These are phyloP conservation scores for Citrus sp. DNA, from an alignment of 345 rosid species.

Conservation along the genomic window DNA sequence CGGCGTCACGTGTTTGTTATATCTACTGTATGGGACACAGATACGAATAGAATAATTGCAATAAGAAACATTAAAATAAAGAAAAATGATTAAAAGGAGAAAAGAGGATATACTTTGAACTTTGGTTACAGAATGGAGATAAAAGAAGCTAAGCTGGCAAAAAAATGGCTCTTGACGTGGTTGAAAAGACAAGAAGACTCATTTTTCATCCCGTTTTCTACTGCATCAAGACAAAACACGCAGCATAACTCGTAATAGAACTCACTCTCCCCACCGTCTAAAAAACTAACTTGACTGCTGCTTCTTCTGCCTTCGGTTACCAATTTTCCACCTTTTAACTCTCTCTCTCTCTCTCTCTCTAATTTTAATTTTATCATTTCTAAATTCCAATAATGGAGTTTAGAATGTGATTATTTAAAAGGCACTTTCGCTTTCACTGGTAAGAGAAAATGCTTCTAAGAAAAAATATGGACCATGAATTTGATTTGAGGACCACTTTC, in stretches of 20 bases:
- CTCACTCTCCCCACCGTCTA: not conserved
- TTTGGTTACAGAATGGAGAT: not conserved
- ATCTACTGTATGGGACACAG: not conserved
- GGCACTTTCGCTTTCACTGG: not conserved
- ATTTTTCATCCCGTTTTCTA: not conserved
- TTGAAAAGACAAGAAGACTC: not conserved
- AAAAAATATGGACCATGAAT: not conserved
- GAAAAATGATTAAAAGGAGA: not conserved
- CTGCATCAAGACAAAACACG: not conserved
- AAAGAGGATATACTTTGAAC: not conserved
- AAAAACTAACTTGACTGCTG: not conserved
- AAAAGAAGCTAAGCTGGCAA: not conserved
- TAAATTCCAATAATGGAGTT: too few relatives aligned
- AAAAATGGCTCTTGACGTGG: not conserved
- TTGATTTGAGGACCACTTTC: not conserved
- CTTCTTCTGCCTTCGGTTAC: not conserved
- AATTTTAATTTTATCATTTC: not conserved
- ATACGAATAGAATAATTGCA: not conserved
- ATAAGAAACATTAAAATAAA: not conserved
- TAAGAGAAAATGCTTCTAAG: not conserved
- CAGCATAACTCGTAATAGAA: not conserved
- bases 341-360: too few relatives aligned
- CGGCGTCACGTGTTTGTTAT: not conserved
- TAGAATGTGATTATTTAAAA: too few relatives aligned
- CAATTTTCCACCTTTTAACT: not conserved